Conservation (phyloP, 805 yeast genomes). For the Zygosaccharomyces bailii region DNA sequence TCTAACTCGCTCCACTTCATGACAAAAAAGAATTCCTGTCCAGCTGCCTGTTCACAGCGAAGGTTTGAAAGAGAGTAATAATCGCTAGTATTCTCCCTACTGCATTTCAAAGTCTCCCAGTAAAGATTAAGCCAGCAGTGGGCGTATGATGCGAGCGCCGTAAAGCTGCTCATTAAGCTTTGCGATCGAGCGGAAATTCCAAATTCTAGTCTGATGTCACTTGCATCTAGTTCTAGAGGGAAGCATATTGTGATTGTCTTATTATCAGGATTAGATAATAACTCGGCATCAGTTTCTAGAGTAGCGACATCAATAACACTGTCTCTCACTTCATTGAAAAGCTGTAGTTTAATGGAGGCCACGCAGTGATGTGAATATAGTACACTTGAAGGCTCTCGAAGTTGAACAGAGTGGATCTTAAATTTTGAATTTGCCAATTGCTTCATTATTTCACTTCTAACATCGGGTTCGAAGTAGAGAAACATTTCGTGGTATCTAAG, state of each 20-base stretch:
- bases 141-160: constrained; percentile 24
- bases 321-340: constrained; percentile 19
- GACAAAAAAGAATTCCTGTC: constrained; percentile 15
- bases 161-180: constrained; percentile 17
- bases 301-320: constrained; percentile 14
- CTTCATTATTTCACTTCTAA: constrained; percentile 12
- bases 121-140: constrained; percentile 44
- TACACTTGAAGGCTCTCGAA: constrained; percentile 20
- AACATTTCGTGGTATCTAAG: constrained; percentile 51
- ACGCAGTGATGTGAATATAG: constrained; percentile 11
- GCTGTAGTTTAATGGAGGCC: constrained; percentile 22
- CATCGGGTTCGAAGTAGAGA: constrained; percentile 16
- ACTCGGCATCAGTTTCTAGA: constrained; percentile 15
- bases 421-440: constrained; percentile 16
- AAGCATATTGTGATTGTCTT: constrained; percentile 11
- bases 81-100: constrained; percentile 13
- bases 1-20: constrained; percentile 54
- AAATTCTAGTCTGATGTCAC: constrained; percentile 30
- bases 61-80: constrained; percentile 18
- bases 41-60: constrained; percentile 16
- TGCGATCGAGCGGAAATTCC: constrained; percentile 19
- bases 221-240: constrained; percentile 11
- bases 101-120: constrained; percentile 39
- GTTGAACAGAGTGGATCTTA: constrained; percentile 17
- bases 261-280: constrained; percentile 8